Conservation (phyloP, 371 early-diverging fungal genomes). For the Paramicrosporidium saccamoebae region DNA sequence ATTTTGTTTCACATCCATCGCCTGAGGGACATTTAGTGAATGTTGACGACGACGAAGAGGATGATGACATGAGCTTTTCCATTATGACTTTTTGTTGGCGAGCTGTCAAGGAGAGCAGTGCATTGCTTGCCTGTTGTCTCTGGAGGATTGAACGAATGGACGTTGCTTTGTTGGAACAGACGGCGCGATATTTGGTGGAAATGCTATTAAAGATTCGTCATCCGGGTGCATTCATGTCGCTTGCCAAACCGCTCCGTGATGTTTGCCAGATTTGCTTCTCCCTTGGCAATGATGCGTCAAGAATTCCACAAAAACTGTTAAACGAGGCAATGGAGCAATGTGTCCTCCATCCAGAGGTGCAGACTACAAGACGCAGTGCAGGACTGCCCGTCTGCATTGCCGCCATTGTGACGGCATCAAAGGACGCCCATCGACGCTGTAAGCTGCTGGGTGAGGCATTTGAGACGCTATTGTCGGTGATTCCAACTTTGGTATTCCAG, state of each 20-base stretch:
- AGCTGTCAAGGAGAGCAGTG: slow-evolving; percentile 49
- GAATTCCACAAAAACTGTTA: not conserved
- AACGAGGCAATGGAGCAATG: slow-evolving; percentile 5
- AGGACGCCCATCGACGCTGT: slow-evolving; percentile 17
- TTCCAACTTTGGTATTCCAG: slow-evolving; percentile 2
- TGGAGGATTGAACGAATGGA: too few relatives aligned
- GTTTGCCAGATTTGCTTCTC: too few relatives aligned
- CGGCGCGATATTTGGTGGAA: slow-evolving; percentile 2
- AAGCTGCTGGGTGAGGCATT: slow-evolving; percentile 23
- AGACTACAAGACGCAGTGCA: slow-evolving; percentile 72
- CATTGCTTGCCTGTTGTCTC: slow-evolving; percentile 10
- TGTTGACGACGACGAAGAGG: too few relatives aligned
- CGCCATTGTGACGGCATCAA: slow-evolving; percentile 36
- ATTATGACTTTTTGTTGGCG: slow-evolving; percentile 69
- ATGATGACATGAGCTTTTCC: too few relatives aligned
- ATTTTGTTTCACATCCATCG: too few relatives aligned
- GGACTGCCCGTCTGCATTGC: slow-evolving; percentile 62
- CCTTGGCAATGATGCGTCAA: too few relatives aligned
- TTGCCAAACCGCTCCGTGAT: too few relatives aligned
- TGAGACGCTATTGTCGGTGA: slow-evolving; percentile 22
- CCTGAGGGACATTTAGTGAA: too few relatives aligned
- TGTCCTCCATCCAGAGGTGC: slow-evolving; percentile 16
- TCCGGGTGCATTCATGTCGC: slow-evolving; percentile 63
- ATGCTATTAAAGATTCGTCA: slow-evolving; percentile 29
- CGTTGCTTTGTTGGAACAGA: slow-evolving; percentile 3